Base-by-base conservation (phyloP, 2,329 filamentous ascomycete species). In the Raffaelea deltoideospora region DNA sequence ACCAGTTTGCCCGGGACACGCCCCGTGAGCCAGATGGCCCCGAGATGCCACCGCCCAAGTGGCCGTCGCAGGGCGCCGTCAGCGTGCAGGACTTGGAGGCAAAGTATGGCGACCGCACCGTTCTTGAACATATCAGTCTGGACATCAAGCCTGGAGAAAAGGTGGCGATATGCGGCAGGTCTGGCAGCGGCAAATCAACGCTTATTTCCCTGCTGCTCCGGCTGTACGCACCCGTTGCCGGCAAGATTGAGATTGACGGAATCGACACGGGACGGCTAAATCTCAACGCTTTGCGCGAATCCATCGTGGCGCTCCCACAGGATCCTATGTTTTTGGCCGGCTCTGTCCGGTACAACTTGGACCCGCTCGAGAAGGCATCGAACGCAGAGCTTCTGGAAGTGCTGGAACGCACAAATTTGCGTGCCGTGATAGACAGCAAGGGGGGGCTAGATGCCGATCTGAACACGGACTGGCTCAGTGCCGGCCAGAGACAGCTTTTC, bases 401-500 rank as follows among this genome's bases (percentile, higher is more conserved):
- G 1, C 42, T 52, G 1, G 34, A 41, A 11, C 38, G 31, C 18
- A 47, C 47, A 10, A 37, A 46, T 18, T 33, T 53, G 8, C 39
- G 45, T 41, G 41, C 45, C 5, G 30, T 44, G 0, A 49, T 69
- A 21, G 48, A 58, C 4, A 43, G 50, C 1, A 50, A 49, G n/a
- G 59, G 60, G 6, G 57, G 57, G 2, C 45, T 67, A 5, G 53
- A 56, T 13, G 49, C 48, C 5, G 48, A 53, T 9, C 49, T 64
- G 32, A 48, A 50, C 10, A 45, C 46, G 3, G 39, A 56, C 5
- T 48, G 47, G 10, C 46, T 57, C 20, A 57, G 56, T 0, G 52
- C 56, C 34, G 65, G 66, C 0, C 60, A 72, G 47, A 54, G 55
- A 33, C 66, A 71, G 47, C 50, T 72, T 5, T 63, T 71, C 39